phyloP scores from a whole-genome alignment of 129 eudicot species.

The Logfia minima region DNA sequence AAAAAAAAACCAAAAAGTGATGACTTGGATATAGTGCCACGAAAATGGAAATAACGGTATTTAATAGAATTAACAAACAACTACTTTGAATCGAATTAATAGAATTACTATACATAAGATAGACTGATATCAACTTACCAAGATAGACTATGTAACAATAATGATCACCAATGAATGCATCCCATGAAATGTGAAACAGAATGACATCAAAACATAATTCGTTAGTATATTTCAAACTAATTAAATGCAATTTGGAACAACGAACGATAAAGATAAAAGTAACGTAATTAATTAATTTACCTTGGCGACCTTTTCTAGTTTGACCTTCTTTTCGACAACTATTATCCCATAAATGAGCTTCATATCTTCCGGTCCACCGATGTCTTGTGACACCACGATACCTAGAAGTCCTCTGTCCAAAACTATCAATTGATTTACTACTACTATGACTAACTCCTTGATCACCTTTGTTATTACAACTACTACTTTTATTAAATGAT shows the following conservation, averaged over 20 bases:
- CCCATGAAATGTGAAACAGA: constrained; percentile 2
- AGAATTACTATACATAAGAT: background rate
- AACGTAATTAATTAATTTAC: constrained; percentile 27
- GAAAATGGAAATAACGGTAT: too few relatives aligned
- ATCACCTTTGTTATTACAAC: background rate
- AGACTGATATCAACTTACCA: constrained; percentile 41
- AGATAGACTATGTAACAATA: constrained; percentile 54
- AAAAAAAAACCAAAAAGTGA: too few relatives aligned
- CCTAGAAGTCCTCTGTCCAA: constrained; percentile 87
- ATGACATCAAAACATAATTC: background rate
- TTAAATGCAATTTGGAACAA: background rate
- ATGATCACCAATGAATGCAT: background rate
- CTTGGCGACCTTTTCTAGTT: constrained; percentile 95
- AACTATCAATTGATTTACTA: constrained; percentile 62
- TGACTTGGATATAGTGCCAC: too few relatives aligned
- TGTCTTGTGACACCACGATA: constrained; percentile 92
- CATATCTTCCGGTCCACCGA: constrained; percentile 95
- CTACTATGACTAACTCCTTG: constrained; percentile 3
- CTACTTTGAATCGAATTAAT: too few relatives aligned
- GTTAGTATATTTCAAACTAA: constrained; percentile 15
- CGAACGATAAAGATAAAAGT: background rate
- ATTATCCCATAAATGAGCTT: constrained; percentile 95
- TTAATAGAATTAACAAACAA: background rate
- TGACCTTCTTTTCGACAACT: constrained; percentile 92
- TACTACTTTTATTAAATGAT: constrained; percentile 12